Conservation (phyloP, 2,329 filamentous ascomycete genomes). For the Alternaria rosae region DNA sequence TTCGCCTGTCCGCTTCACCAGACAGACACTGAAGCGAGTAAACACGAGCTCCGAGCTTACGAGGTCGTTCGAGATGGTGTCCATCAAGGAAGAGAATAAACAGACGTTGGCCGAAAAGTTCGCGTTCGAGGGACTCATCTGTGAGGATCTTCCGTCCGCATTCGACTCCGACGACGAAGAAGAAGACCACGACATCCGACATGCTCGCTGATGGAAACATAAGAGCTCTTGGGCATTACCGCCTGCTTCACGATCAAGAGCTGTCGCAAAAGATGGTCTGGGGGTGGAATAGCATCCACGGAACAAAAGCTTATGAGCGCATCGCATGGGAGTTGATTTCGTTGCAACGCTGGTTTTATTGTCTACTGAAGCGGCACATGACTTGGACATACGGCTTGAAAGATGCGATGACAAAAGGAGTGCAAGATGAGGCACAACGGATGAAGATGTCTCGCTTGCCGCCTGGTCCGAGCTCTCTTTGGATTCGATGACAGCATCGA, state of each 20-base stretch:
- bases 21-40: constrained; percentile 21
- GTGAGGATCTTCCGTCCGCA: constrained; percentile 29
- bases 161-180: constrained; percentile 36
- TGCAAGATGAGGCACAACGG: not conserved
- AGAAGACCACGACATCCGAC: constrained; percentile 4
- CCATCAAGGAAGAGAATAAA: constrained; percentile 8
- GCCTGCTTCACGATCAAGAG: not conserved
- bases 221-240: not conserved
- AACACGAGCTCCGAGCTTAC: constrained; percentile 31
- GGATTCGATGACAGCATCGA: constrained; percentile 15
- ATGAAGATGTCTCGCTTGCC: not conserved
- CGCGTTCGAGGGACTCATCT: constrained; percentile 15
- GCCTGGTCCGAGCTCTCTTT: constrained; percentile 6
- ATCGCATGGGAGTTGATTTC: not conserved
- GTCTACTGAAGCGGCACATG: not conserved
- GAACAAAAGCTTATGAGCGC: not conserved
- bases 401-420: not conserved
- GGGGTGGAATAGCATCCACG: not conserved
- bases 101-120: constrained; percentile 10
- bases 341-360: not conserved
- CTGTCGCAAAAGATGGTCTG: not conserved
- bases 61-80: constrained; percentile 13
- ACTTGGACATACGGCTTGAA: not conserved
- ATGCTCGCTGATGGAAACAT: not conserved
- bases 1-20: constrained; percentile 19